Base-by-base conservation (phyloP, 805 yeast species). In the Lipomyces japonicus region DNA sequence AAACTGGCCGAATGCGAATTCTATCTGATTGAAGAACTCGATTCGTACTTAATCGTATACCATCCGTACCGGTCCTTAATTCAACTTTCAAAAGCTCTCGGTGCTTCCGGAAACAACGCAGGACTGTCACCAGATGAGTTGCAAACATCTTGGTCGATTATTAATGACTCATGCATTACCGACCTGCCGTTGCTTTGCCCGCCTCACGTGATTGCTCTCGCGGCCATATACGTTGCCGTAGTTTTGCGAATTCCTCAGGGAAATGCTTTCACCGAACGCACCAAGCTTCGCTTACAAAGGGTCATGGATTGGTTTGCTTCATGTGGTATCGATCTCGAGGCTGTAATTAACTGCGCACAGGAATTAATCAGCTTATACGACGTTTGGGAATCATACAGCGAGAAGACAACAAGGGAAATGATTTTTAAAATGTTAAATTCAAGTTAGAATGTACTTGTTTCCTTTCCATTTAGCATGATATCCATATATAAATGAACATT, bases 1-100 rank as follows among this genome's bases (percentile, higher is more conserved):
- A 87, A 86, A 62, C 73, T 93, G 14, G 97, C 97, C 0, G 97
- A 93, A 65, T 86, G 95, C 68, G 98, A 93, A 68, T 93, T 93
- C 65, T 93, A 91, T 64, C 67, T 93, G 39, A 82, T 93, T 18
- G 97, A 89, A 61, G 97, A 90, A 65, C 73, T 93, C 69, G 70
- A 66, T 39, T 63, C 71, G 4, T 70, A 65, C 34, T 61, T 72
- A 35, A 62, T 72, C 5, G 68, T 72, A 10, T 68, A 67, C 48
- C 76, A 72, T 50, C 74, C 76, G 2, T 72, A 72, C 59, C 59
- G 63, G 30, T 62, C 73, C 7, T 61, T 72, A 25, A 44, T 44
- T n/a, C 65, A 64, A 32, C 58, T 70, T 22, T 44, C 61, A 2
- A 54, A 62, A 80, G 84, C 62, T 74, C 84, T 68, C 83, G 55